A percentile compares a stretch with the other conserved stretches of the same genome.
phyloP scores from a whole-genome alignment of 192 early-diverging fungal genomes.

The Coemansia sp. region DNA sequence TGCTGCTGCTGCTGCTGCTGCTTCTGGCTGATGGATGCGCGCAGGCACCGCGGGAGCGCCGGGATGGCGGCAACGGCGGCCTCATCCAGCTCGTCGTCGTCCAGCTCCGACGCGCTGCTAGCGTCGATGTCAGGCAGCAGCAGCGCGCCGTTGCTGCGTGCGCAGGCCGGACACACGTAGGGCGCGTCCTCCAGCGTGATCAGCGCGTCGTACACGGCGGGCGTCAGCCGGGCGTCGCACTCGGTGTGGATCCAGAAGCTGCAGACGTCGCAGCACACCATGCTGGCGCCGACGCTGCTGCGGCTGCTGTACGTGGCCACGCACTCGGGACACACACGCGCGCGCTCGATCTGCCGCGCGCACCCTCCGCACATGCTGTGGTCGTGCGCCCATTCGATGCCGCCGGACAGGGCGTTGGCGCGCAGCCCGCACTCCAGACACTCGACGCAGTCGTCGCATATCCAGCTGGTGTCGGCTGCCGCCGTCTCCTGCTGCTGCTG shows the following conservation, averaged over 20 bases:
- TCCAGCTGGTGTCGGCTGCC: slow-evolving; percentile 32
- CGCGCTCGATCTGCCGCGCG: slow-evolving; percentile 53
- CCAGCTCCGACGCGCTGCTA: neutral
- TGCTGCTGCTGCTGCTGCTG: too few species aligned
- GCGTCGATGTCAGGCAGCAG: slow-evolving; percentile 7
- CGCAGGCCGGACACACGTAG: slow-evolving; percentile 62
- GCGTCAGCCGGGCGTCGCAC: slow-evolving; percentile 56
- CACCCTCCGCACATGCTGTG: slow-evolving; percentile 58
- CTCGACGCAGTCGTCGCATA: slow-evolving; percentile 42
- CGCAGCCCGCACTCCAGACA: slow-evolving; percentile 47
- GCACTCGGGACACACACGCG: slow-evolving; percentile 61
- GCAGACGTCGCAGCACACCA: slow-evolving; percentile 68
- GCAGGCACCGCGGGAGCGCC: slow-evolving; percentile 17
- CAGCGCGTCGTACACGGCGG: slow-evolving; percentile 59
- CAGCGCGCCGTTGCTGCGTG: neutral
- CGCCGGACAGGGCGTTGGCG: neutral
- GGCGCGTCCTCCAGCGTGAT: slow-evolving; percentile 57
- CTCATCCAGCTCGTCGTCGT: slow-evolving; percentile 2
- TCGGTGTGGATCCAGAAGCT: slow-evolving; percentile 60
- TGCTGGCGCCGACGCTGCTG: slow-evolving; percentile 55
- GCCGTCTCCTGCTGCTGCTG: slow-evolving; percentile 16
- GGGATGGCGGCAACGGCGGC: slow-evolving; percentile 4
- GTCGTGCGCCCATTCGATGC: slow-evolving; percentile 53
- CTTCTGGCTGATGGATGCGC: neutral
- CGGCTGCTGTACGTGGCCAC: slow-evolving; percentile 53